A percentile compares a stretch with the other conserved stretches of the same genome.
These are phyloP conservation scores for Phialophora macrospora DNA, from an alignment of 2,329 filamentous ascomycete species.

Conservation along the genomic window DNA sequence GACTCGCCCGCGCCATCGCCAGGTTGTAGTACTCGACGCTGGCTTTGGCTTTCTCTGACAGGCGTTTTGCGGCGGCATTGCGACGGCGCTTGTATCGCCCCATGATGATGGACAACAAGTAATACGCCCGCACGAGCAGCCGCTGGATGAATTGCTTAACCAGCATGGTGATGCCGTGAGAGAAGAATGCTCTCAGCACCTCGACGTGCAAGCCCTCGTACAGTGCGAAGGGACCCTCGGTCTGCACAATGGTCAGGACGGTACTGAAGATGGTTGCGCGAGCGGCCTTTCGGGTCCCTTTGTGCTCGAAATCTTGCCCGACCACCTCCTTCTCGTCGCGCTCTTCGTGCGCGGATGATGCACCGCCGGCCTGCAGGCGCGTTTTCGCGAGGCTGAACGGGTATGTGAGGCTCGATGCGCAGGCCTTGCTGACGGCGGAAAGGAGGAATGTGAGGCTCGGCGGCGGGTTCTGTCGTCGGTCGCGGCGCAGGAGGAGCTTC, in stretches of 20 bases:
- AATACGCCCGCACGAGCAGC: constrained; percentile 73
- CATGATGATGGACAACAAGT: constrained; percentile 61
- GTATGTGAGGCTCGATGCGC: constrained; percentile 78
- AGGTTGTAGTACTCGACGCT: constrained; percentile 50
- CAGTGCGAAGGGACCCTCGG: constrained; percentile 70
- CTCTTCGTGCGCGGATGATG: constrained; percentile 46
- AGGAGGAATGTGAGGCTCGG: constrained; percentile 65
- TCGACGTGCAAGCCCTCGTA: constrained; percentile 79
- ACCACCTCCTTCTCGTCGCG: constrained; percentile 42
- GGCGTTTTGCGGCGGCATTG: constrained; percentile 46
- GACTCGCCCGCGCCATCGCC: constrained; percentile 47
- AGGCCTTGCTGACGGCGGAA: constrained; percentile 77
- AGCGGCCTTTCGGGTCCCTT: constrained; percentile 44
- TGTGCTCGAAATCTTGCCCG: constrained; percentile 39
- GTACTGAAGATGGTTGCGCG: constrained; percentile 65
- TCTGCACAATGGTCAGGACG: constrained; percentile 61
- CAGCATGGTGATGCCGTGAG: constrained; percentile 84
- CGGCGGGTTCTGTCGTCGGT: constrained; percentile 59
- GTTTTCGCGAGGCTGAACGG: constrained; percentile 86
- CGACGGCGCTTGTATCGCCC: constrained; percentile 43
- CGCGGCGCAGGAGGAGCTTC: constrained; percentile 60
- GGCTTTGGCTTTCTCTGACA: constrained; percentile 45
- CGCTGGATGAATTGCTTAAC: constrained; percentile 79
- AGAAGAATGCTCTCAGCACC: constrained; percentile 81
- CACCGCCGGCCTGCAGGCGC: constrained; percentile 65